A percentile compares a stretch with the other conserved stretches of the same genome.
Evolutionary conservation across 306 rosid genomes (phyloP).

Genomic region (Cucumis hystrix): DNA sequence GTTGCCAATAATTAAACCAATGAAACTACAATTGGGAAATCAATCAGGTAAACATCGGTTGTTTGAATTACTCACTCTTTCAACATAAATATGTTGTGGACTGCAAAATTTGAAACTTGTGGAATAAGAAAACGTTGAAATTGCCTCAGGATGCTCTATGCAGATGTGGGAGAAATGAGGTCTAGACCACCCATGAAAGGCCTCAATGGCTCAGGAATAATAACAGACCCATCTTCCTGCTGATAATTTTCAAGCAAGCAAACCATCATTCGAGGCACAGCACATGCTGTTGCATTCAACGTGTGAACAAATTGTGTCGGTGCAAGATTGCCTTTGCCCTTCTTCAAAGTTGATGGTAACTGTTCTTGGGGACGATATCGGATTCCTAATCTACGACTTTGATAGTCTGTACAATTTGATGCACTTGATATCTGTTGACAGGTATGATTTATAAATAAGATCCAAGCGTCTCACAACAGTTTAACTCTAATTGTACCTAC

Average conservation of each 20-base stretch:
- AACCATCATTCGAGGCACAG: slow-evolving; percentile 75
- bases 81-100: not conserved
- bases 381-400: slow-evolving; percentile 76
- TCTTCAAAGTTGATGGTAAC: slow-evolving; percentile 28
- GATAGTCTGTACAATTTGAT: slow-evolving; percentile 79
- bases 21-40: not conserved
- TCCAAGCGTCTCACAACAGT: not conserved
- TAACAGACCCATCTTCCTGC: slow-evolving; percentile 70
- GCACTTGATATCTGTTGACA: slow-evolving; percentile 77
- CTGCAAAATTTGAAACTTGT: not conserved
- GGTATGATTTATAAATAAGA: not conserved
- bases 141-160: slow-evolving; percentile 9
- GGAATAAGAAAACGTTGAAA: not conserved
- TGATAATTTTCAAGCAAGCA: slow-evolving; percentile 81
- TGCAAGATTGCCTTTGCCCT: slow-evolving; percentile 46
- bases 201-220: slow-evolving; percentile 68
- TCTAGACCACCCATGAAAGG: slow-evolving; percentile 71
- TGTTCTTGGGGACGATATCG: slow-evolving; percentile 66
- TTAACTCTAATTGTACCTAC: not conserved
- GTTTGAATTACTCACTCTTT: not conserved
- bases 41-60: not conserved
- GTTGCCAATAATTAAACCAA: not conserved
- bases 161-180: slow-evolving; percentile 33
- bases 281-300: slow-evolving; percentile 92
- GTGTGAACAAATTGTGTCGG: slow-evolving; percentile 83